phyloP scores from a whole-genome alignment of 2,329 filamentous ascomycete genomes.

The Colletotrichum falcatum region DNA sequence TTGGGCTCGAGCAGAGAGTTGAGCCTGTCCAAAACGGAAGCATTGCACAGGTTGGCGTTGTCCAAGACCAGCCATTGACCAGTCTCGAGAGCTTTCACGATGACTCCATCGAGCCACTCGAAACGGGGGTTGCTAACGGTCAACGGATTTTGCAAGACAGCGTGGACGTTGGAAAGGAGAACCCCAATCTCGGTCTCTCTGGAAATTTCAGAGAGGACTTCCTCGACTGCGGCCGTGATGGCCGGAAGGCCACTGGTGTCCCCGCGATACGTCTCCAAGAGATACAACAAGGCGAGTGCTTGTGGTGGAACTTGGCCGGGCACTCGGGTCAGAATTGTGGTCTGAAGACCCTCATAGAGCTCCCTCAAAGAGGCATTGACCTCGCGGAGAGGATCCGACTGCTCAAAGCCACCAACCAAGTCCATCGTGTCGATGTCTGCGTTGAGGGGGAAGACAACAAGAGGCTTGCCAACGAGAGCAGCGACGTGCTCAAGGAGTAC shows the following conservation, averaged over 20 bases:
- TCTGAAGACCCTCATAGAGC: conserved; percentile 65
- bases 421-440: conserved; percentile 98
- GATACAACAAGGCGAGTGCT: conserved; percentile 63
- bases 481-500: conserved; percentile 83
- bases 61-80: conserved; percentile 96
- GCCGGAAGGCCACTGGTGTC: conserved; percentile 53
- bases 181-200: conserved; percentile 59
- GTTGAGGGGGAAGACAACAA: conserved; percentile 90
- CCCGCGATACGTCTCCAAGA: conserved; percentile 58
- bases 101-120: conserved; percentile 94
- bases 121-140: conserved; percentile 82
- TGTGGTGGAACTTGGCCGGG: conserved; percentile 60
- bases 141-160: conserved; percentile 64
- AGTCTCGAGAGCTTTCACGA: conserved; percentile 86
- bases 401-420: conserved; percentile 95
- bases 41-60: conserved; percentile 96
- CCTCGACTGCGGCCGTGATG: conserved; percentile 54
- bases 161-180: conserved; percentile 61
- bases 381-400: conserved; percentile 84
- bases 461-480: conserved; percentile 78
- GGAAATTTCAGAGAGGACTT: conserved; percentile 56
- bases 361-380: conserved; percentile 67
- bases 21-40: conserved; percentile 91
- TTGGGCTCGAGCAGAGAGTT: conserved; percentile 95
- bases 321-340: conserved; percentile 60